Conservation (phyloP, 805 yeast genomes). For the Lipomyces chichibuensis region DNA sequence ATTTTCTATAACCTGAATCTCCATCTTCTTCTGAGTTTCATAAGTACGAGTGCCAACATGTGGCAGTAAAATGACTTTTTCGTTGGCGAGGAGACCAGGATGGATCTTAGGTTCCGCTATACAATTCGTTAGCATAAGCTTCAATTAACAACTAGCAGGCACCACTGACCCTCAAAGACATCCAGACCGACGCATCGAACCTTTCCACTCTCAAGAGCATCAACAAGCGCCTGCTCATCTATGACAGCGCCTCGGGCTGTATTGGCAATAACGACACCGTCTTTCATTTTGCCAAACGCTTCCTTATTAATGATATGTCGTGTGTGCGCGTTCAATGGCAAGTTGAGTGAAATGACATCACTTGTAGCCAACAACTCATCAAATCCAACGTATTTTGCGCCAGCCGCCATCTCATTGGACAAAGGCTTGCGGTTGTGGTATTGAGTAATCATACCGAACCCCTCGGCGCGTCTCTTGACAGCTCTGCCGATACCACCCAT, state of each 20-base stretch:
- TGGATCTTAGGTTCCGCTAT: conserved; percentile 60
- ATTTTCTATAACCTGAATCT: conserved; percentile 72
- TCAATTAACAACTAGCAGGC: not conserved
- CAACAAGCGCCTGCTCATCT: conserved; percentile 59
- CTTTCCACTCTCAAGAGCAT: conserved; percentile 57
- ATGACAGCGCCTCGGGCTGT: conserved; percentile 87
- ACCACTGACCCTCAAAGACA: conserved; percentile 54
- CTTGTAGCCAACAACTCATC: conserved; percentile 66
- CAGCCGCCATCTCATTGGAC: conserved; percentile 63
- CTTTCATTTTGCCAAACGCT: conserved; percentile 69
- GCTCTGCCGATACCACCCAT: conserved; percentile 91
- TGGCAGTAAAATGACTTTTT: conserved; percentile 68
- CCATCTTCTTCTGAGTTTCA: conserved; percentile 80
- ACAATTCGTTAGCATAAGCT: not conserved
- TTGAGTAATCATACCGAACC: conserved; percentile 75
- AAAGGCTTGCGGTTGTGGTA: conserved; percentile 73
- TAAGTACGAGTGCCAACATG: conserved; percentile 84
- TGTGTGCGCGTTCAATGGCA: conserved; percentile 76
- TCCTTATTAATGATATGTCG: conserved; percentile 66
- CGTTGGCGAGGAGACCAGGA: conserved; percentile 54
- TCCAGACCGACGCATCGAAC: conserved; percentile 63
- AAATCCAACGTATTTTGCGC: conserved; percentile 68
- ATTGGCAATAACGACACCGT: conserved; percentile 75
- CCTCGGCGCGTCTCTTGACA: conserved; percentile 67
- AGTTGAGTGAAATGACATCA: conserved; percentile 72